Base-by-base conservation (phyloP, 495 filamentous ascomycete species). In the Astrothelium subdiscretum region DNA sequence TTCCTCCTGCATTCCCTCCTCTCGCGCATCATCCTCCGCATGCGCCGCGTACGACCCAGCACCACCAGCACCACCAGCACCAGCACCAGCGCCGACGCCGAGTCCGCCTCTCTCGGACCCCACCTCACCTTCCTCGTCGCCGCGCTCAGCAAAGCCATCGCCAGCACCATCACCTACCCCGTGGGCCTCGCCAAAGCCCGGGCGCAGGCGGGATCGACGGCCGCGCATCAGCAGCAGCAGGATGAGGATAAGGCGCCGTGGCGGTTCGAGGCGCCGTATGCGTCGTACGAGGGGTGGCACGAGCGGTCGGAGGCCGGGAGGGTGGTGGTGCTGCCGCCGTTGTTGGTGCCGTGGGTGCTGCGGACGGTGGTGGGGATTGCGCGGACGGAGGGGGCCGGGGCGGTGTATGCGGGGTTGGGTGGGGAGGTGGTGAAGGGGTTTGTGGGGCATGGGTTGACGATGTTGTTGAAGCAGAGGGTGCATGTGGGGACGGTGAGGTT, bases 381-480 rank as follows among this genome's bases (percentile, higher is more conserved):
- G 43, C 5, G n/a, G 43, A n/a, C 20, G 2, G 89, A 96, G 62
- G 92, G 92, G 1, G 63, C 87, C 8, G 67, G 69, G 2, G 87
- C 83, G 0, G 72, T 97, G 31, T 97, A 96, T 69, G 83, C 87
- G 22, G 92, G 92, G 13, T 73, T 96, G 0, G 75, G 75, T 5
- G 89, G 83, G 10, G 90, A 96, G 75, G 74, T 96, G 38, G 68
- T 92, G 4, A 94, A 90, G 69, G 88, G 87, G 0, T 95, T 96
- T 71, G 85, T 96, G 71, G 85, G 83, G 13, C 90, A 95, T 67
- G 92, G 91, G 1, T 82, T 90, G 29, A 91, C 90, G n/a, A 95
- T 95, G 89, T 73, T 95, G 57, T 81, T 88, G 31, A 96, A 96
- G 73, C 88, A 95, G 59, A 74, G 79, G 18, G 83, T 91, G n/a